Evolutionary conservation across 2,329 filamentous ascomycete genomes (phyloP).

Genomic region (Neonectria punicea): DNA sequence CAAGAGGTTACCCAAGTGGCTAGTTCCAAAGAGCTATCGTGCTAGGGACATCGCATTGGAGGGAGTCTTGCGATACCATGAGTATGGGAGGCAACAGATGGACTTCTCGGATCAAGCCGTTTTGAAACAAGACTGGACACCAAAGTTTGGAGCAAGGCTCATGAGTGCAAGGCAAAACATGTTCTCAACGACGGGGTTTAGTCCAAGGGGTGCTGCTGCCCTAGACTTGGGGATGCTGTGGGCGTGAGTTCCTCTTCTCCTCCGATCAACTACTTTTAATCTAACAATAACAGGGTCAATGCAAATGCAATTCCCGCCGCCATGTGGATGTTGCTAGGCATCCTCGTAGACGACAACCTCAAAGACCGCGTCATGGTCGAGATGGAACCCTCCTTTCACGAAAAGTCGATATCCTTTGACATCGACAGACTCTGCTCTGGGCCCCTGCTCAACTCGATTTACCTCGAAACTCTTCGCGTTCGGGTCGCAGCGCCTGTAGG

Average conservation of each 20-base stretch:
- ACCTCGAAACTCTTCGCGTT: slow-evolving; percentile 48
- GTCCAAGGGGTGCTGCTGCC: slow-evolving; percentile 26
- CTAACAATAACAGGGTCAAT: slow-evolving; percentile 7
- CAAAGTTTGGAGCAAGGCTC: slow-evolving; percentile 38
- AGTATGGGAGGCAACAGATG: slow-evolving; percentile 6
- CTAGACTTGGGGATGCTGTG: slow-evolving; percentile 38
- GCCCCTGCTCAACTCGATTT: slow-evolving; percentile 49
- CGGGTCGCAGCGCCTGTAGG: slow-evolving; percentile 35
- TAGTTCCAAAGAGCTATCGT: slow-evolving; percentile 29
- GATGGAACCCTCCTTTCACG: slow-evolving; percentile 24
- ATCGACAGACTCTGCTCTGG: slow-evolving; percentile 34
- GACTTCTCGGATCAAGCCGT: slow-evolving; percentile 17
- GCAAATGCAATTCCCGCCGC: slow-evolving; percentile 38
- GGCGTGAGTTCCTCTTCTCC: slow-evolving; percentile 26
- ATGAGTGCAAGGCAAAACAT: slow-evolving; percentile 40
- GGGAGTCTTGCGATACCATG: slow-evolving; percentile 27
- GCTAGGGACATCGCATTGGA: slow-evolving; percentile 27
- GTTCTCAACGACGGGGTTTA: slow-evolving; percentile 26
- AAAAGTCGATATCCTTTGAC: slow-evolving; percentile 24
- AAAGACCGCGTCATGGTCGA: slow-evolving; percentile 26
- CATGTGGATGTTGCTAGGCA: slow-evolving; percentile 36
- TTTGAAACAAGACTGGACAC: slow-evolving; percentile 34
- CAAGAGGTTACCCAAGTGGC: slow-evolving; percentile 31
- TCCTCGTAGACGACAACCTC: slow-evolving; percentile 22
- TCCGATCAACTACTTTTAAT: rapidly evolving